Base-by-base conservation (phyloP, 179 eudicot species). In the Heliamphora pulchella region DNA sequence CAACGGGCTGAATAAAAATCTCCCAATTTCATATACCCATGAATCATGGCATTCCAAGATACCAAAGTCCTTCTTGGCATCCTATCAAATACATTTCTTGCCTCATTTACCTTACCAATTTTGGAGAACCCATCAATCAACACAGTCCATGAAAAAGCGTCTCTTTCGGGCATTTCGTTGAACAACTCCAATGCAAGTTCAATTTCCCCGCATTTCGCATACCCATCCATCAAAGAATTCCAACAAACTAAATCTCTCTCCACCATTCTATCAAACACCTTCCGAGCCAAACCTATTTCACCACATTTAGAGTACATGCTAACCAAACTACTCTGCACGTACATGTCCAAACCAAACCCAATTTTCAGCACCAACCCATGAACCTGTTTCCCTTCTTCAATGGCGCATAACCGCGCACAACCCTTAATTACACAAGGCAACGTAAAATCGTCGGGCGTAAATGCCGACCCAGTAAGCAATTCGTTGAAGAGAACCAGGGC, bases 351-450 rank as follows among this genome's bases (percentile, higher is more conserved):
- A 22, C 80, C 75, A 74, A 82, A 85, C 78, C 85, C 83, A 66
- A 71, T 59, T 80, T 79, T 79, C 82, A 82, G 71, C 10, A 54
- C 79, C 80, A 85, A 48, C 87, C 85, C 83, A 80, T 85, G 87
- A 80, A 85, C 66, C 67, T 79, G 81, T 58, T 74, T 72, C 9
- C 87, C 82, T 44, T 81, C 75, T 53, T 71, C 59, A 18, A 77
- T 9, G 0, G 80, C 82, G 44, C 47, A 20, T 39, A 82, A 61
- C 13, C 72, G 43, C 18, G 55, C 79, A 69, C 85, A 85, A 6
- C 68, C 83, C 76, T 85, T 85, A 55, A 82, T 65, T 18, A 77
- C 81, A 46, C 72, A 82, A 47, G 85, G 87, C 22, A 79, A 67
- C 7, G 87, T 82, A 55, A 85, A 85, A 4, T 76, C 81, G 77